Conservation (phyloP, 1,284 basidiomycete species). For the Ceratobasidium sp. region DNA sequence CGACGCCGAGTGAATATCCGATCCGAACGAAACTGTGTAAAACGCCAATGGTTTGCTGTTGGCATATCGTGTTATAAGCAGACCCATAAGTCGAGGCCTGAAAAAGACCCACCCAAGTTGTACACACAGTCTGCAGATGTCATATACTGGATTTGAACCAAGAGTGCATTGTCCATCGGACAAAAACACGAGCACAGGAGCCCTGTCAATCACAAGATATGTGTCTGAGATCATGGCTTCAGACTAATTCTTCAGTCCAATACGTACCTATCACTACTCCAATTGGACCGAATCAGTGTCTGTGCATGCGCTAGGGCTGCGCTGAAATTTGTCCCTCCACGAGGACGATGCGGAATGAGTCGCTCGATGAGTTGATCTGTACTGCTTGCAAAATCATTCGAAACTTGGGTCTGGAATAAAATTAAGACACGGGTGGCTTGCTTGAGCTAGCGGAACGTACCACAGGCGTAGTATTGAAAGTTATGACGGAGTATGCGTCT, state of each 20-base stretch:
- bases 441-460: conserved; percentile 52
- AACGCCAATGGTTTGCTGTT: conserved; percentile 68
- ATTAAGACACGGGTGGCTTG: no score
- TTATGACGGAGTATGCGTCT: conserved; percentile 62
- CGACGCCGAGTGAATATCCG: conserved; percentile 47
- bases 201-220: conserved; percentile 52
- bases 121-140: conserved; percentile 60
- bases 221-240: background rate
- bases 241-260: conserved; percentile 16
- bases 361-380: conserved; percentile 60
- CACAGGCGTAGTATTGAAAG: conserved; percentile 57
- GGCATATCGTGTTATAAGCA: no score
- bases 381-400: conserved; percentile 63
- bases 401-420: conserved; percentile 50
- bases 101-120: conserved; percentile 30
- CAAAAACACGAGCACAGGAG: conserved; percentile 68
- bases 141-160: conserved; percentile 58
- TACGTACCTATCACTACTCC: conserved; percentile 65
- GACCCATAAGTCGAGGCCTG: background rate
- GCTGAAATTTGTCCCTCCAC: conserved; percentile 63
- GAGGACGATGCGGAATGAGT: conserved; percentile 54
- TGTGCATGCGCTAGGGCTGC: conserved; percentile 57
- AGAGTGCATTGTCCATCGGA: conserved; percentile 66
- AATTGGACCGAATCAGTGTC: conserved; percentile 59
- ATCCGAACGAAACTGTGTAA: conserved; percentile 68